These are phyloP conservation scores for Microglena sp. DNA, from an alignment of 139 green algal species.

Conservation along the genomic window DNA sequence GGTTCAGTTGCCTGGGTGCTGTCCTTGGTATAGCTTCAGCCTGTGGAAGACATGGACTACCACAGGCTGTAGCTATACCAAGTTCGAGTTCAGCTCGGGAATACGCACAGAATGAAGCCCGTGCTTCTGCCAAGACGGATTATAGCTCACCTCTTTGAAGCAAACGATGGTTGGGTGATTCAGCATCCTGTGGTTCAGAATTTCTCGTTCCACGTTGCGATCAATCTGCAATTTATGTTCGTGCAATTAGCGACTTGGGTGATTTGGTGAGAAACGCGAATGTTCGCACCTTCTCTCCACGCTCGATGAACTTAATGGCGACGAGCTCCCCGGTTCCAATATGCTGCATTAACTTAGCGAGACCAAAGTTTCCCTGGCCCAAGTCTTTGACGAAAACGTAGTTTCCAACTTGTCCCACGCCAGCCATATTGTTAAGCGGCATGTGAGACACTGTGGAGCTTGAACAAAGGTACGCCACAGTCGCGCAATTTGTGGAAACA, in stretches of 20 bases:
- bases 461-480: no score
- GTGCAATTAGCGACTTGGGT: no score
- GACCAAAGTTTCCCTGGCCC: slow-evolving; percentile 89
- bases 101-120: no score
- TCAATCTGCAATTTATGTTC: slow-evolving; percentile 93
- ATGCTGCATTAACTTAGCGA: slow-evolving; percentile 62
- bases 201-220: slow-evolving; percentile 95
- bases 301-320: slow-evolving; percentile 54
- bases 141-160: slow-evolving; percentile 74
- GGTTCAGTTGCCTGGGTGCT: background rate
- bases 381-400: slow-evolving; percentile 59
- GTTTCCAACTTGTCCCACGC: no score
- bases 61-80: no score
- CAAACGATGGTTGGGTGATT: slow-evolving; percentile 94
- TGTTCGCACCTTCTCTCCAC: slow-evolving; percentile 26
- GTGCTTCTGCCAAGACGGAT: background rate
- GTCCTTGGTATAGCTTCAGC: background rate
- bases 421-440: no score
- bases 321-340: slow-evolving; percentile 30
- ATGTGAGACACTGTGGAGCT: no score
- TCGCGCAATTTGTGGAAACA: no score
- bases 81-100: no score
- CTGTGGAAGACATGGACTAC: background rate
- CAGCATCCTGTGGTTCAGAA: slow-evolving; percentile 92
- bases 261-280: no score